Evolutionary conservation across 2,329 filamentous ascomycete species (phyloP).

Genomic region (Penicillium concentricum): DNA sequence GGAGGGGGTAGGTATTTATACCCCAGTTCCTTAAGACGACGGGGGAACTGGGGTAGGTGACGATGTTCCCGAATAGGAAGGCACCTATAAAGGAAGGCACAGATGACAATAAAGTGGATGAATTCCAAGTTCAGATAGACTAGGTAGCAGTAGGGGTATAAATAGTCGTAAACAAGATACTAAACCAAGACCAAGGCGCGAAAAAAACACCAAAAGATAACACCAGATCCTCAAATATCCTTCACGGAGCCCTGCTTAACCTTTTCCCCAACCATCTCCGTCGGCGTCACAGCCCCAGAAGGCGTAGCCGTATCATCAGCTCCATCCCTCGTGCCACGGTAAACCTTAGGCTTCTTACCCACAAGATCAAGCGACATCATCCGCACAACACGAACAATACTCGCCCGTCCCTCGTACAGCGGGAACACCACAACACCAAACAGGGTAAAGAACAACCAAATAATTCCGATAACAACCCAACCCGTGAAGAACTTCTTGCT

Average conservation of each 20-base stretch:
- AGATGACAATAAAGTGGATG: neutral
- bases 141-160: constrained; percentile 5
- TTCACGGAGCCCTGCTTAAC: constrained; percentile 14
- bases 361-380: constrained; percentile 62
- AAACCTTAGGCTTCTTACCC: constrained; percentile 36
- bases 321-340: constrained; percentile 36
- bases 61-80: too few relatives aligned
- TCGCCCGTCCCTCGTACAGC: constrained; percentile 72
- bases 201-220: neutral
- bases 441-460: constrained; percentile 75
- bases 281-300: constrained; percentile 50
- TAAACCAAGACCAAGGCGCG: neutral
- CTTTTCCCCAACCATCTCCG: constrained; percentile 43
- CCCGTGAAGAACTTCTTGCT: constrained; percentile 78
- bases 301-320: constrained; percentile 38
- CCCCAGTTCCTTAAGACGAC: too few relatives aligned
- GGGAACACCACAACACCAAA: constrained; percentile 78
- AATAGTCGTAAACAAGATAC: neutral
- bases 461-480: constrained; percentile 73
- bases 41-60: too few relatives aligned
- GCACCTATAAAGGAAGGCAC: too few relatives aligned
- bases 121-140: neutral
- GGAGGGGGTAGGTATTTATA: too few relatives aligned
- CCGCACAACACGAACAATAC: constrained; percentile 61
- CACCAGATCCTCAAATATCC: constrained; percentile 5